phyloP scores from a whole-genome alignment of 176 grass and related monocot genomes.

The Musa schizocarpa region DNA sequence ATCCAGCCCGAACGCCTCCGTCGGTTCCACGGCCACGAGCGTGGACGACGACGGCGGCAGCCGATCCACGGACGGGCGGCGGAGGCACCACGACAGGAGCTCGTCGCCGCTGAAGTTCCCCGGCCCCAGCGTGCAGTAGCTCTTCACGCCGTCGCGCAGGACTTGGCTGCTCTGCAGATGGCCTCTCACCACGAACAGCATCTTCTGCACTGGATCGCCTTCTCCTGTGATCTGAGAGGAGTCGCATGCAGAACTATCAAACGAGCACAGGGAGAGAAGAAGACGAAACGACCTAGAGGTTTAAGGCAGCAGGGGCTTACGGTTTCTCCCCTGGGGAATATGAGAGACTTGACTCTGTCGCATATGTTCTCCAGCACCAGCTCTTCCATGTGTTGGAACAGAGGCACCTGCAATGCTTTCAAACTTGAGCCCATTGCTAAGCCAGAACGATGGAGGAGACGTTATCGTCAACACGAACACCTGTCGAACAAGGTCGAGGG shows the following conservation, averaged over 20 bases:
- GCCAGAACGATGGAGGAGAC: neutral
- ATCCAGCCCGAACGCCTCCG: constrained; percentile 78
- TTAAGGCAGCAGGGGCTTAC: constrained; percentile 23
- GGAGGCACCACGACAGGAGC: constrained; percentile 88
- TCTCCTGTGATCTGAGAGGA: constrained; percentile 51
- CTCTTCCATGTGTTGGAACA: constrained; percentile 95
- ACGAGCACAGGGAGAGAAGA: too few species aligned
- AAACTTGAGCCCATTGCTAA: too few species aligned
- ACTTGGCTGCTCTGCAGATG: constrained; percentile 74
- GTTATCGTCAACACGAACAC: neutral
- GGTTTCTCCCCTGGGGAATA: constrained; percentile 69
- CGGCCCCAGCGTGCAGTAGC: constrained; percentile 77
- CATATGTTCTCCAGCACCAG: constrained; percentile 96
- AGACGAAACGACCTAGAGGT: neutral
- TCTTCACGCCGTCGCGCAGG: constrained; percentile 56
- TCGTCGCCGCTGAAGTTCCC: constrained; percentile 93
- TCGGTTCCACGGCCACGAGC: constrained; percentile 55
- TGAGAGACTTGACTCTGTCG: constrained; percentile 54
- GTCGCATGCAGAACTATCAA: too few species aligned
- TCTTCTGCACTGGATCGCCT: constrained; percentile 60
- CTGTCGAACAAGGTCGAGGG: constrained; percentile 84
- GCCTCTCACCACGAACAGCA: constrained; percentile 83
- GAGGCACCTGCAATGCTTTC: constrained; percentile 38
- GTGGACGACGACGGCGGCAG: constrained; percentile 74
- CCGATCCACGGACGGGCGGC: constrained; percentile 56